Percentiles rank a stretch among this genome's conserved stretches.
Conservation (phyloP, 768 basidiomycete species). For the Zangia roseola region DNA sequence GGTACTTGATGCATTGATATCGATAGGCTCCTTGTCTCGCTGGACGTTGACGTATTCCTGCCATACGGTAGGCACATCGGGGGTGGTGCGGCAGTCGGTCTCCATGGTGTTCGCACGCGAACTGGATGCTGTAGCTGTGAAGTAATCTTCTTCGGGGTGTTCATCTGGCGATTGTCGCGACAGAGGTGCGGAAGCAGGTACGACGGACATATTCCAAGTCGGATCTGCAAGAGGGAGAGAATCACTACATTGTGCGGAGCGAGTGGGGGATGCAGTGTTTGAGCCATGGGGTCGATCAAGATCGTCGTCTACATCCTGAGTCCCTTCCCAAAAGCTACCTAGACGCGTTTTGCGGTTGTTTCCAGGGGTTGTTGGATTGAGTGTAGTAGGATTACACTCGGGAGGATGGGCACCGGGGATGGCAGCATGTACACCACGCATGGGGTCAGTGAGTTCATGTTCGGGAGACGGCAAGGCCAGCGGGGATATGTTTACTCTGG, state of each 20-base stretch:
- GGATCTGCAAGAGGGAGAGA: slow-evolving; percentile 4
- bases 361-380: slow-evolving; percentile 44
- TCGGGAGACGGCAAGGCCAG: slow-evolving; percentile 88
- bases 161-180: slow-evolving; percentile 25
- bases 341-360: slow-evolving; percentile 55
- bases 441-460: slow-evolving; percentile 87
- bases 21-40: slow-evolving; percentile 30
- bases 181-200: slow-evolving; percentile 18
- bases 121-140: slow-evolving; percentile 27
- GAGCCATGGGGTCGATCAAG: slow-evolving; percentile 23
- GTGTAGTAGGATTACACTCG: slow-evolving; percentile 34
- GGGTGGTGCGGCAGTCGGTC: slow-evolving; percentile 4
- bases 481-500: slow-evolving; percentile 80
- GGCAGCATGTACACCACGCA: slow-evolving; percentile 69
- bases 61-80: slow-evolving; percentile 23
- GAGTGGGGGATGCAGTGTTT: slow-evolving; percentile 22
- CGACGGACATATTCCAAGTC: slow-evolving; percentile 3
- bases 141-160: slow-evolving; percentile 31
- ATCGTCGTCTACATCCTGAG: slow-evolving; percentile 57
- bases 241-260: slow-evolving; percentile 6
- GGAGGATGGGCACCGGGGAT: slow-evolving; percentile 60
- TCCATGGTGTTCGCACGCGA: slow-evolving; percentile 25
- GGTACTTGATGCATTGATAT: slow-evolving; percentile 36
- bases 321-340: slow-evolving; percentile 76
- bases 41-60: slow-evolving; percentile 26